Evolutionary conservation across 352 stramenopile species (phyloP).

Genomic region (Phytophthora citrophthora): DNA sequence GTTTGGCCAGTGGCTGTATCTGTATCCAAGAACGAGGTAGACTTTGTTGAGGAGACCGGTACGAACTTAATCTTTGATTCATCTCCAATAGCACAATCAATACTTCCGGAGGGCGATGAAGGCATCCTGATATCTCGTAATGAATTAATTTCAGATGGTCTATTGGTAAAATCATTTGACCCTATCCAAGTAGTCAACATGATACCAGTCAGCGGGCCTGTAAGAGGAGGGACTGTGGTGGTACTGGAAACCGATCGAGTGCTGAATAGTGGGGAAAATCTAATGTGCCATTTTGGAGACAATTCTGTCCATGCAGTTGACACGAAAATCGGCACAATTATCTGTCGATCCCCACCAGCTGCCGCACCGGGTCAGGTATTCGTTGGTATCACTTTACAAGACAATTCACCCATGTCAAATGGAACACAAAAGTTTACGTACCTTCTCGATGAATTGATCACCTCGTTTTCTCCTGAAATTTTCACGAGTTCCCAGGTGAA

Average conservation of each 20-base stretch:
- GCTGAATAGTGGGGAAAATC: conserved; percentile 3
- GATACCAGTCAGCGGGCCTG: conserved; percentile 21
- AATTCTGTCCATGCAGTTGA: conserved; percentile 5
- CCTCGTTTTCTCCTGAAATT: conserved; percentile 19
- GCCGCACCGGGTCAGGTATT: conserved; percentile 15
- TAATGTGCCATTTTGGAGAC: conserved; percentile 40
- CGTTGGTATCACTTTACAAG: conserved; percentile 30
- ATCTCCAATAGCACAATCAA: conserved; percentile 8
- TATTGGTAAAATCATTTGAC: not conserved
- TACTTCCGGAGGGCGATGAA: conserved; percentile 35
- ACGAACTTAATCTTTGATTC: conserved; percentile 28
- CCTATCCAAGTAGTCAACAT: conserved; percentile 1
- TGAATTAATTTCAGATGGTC: conserved; percentile 22
- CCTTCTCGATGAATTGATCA: conserved; percentile 36
- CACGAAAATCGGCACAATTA: conserved; percentile 15
- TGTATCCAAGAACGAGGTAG: conserved; percentile 49
- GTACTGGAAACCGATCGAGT: conserved; percentile 17
- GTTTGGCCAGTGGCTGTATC: conserved; percentile 23
- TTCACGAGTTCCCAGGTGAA: conserved; percentile 3
- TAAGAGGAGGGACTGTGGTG: conserved; percentile 40
- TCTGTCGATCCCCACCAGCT: conserved; percentile 29
- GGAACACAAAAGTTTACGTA: conserved; percentile 26
- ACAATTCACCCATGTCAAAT: not conserved
- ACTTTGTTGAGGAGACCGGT: conserved; percentile 34
- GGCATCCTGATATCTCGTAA: conserved; percentile 20